Evolutionary conservation across 345 rosid species (phyloP), one percentile per base, ranked within the genome.

Genomic region (Sapria himalayana): DNA sequence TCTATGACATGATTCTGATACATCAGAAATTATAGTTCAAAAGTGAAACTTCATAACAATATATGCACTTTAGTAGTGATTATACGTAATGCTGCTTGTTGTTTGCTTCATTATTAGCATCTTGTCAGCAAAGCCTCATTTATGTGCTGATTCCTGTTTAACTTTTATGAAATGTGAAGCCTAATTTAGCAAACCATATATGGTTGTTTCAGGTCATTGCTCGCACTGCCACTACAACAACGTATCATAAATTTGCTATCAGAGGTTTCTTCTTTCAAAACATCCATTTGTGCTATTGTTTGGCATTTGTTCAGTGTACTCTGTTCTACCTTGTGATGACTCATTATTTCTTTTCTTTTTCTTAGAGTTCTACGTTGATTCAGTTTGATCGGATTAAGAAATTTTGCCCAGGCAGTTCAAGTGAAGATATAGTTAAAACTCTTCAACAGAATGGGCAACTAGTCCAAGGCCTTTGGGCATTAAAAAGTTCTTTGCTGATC

Each of bases 381-480:
- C 74, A 73, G 11, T 82, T 70, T 48, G 61, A 65, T 41, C 61
- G 61, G 58, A 71, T 89, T 11, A 74, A 62, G 73, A 63, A 79
- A 51, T 72, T 49, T 38, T 72, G 73, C 42, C 67, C 76, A 1
- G 73, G 67, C 37, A 51, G 49, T 45, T 45, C 78, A 2, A 54
- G 45, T 52, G 72, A 76, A 47, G 77, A 63, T 37, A 47, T 74
- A 38, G 33, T 79, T 41, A 43, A n/a, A 15, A 61, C 64, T 45
- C 82, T 82, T 51, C 69, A 72, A 50, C 37, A 59, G 25, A 29
- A 52, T 61, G 91, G 77, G n/a, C 50, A 39, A 21, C 57, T 89
- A 54, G 74, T 89, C 42, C 93, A 89, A 68, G 95, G 98, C 39
- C 65, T 76, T 16, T 89, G 98, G 98, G 66, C 58, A 43, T 71